Percentiles rank a stretch among this genome's conserved stretches.
Evolutionary conservation across 176 grass and related monocot genomes (phyloP).

Genomic region (Ensete ventricosum): DNA sequence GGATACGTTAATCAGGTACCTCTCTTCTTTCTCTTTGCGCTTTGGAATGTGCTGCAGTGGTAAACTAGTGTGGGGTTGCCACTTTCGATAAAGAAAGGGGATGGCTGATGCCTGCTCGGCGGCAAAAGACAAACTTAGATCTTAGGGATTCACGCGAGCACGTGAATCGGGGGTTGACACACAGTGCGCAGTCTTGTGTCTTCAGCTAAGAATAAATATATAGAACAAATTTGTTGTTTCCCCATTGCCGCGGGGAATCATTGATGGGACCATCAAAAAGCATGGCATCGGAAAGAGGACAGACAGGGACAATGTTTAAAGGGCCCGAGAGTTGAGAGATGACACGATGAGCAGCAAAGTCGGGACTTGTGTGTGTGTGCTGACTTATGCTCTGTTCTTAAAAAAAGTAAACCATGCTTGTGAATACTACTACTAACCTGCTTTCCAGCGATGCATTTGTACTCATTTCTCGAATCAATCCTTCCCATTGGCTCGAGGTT

Average conservation of each 20-base stretch:
- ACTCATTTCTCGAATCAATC: background rate
- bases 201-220: background rate
- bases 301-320: background rate
- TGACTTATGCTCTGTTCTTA: background rate
- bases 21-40: background rate
- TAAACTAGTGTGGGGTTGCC: background rate
- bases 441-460: background rate
- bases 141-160: too few relatives aligned
- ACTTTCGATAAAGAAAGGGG: background rate
- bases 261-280: background rate
- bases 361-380: background rate
- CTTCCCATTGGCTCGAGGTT: too few relatives aligned
- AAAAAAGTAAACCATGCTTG: background rate
- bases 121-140: background rate
- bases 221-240: background rate
- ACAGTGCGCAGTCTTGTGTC: too few relatives aligned
- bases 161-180: too few relatives aligned
- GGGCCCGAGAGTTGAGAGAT: background rate
- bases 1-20: conserved; percentile 73
- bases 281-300: background rate
- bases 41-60: background rate
- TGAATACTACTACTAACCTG: background rate
- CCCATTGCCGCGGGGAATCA: background rate
- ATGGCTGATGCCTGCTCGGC: too few relatives aligned
- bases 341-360: background rate